Conservation (phyloP, 164 flowering plant species). For the Magnolia kwangsiensis region DNA sequence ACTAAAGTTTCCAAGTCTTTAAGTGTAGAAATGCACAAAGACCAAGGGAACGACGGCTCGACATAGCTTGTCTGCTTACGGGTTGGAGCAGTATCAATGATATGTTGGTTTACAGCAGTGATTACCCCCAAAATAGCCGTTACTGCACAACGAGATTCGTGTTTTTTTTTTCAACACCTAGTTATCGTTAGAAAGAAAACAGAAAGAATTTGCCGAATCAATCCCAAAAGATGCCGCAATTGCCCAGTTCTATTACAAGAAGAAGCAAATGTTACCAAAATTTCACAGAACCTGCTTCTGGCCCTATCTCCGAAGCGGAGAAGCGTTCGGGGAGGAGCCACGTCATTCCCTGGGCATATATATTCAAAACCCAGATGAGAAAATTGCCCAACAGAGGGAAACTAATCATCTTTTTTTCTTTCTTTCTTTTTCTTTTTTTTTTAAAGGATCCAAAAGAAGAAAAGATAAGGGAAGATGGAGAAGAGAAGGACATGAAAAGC, state of each 20-base stretch:
- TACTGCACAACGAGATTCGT: slow-evolving; percentile 40
- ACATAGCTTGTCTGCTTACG: slow-evolving; percentile 20
- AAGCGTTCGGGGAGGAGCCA: slow-evolving; percentile 97
- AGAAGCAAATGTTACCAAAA: slow-evolving; percentile 77
- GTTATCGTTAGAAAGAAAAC: not conserved
- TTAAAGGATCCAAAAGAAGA: not conserved
- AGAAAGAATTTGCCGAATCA: not conserved
- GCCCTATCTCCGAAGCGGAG: slow-evolving; percentile 86
- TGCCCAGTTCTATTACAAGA: not conserved
- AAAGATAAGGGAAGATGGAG: not conserved
- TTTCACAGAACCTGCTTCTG: slow-evolving; percentile 99
- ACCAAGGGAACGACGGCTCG: slow-evolving; percentile 58
- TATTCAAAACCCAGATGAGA: slow-evolving; percentile 8
- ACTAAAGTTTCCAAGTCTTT: slow-evolving; percentile 90
- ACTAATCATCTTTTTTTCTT: not conserved
- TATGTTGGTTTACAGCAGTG: slow-evolving; percentile 79
- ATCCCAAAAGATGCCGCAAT: no score
- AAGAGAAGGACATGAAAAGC: slow-evolving; percentile 10
- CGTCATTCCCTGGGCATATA: slow-evolving; percentile 69
- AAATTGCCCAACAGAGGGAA: not conserved
- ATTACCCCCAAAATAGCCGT: slow-evolving; percentile 72
- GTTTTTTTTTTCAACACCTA: slow-evolving; percentile 4
- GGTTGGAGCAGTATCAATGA: slow-evolving; percentile 66
- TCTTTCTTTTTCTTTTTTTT: no score
- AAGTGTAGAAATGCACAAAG: slow-evolving; percentile 67